Percentiles rank a stretch among this genome's conserved stretches.
Conservation (phyloP, 2,329 filamentous ascomycete genomes). For the Talaromyces sp. region DNA sequence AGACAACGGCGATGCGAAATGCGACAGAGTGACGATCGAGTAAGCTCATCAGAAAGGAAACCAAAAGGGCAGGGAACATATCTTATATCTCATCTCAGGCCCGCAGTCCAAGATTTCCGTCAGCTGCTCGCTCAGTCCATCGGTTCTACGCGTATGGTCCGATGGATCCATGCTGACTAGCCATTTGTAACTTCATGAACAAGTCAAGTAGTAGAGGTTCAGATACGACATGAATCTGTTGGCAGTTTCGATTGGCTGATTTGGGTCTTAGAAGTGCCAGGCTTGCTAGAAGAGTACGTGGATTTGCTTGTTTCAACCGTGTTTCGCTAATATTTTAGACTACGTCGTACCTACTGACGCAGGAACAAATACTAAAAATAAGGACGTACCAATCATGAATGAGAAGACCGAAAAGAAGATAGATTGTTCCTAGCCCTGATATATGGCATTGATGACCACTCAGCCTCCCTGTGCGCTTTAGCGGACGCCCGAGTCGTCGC, state of each 20-base stretch:
- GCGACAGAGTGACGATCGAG: background rate
- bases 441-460: background rate
- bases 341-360: background rate
- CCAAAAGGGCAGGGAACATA: background rate
- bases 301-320: slow-evolving; percentile 3
- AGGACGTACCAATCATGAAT: background rate
- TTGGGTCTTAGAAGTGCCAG: background rate
- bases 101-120: background rate
- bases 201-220: background rate
- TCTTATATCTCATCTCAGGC: background rate
- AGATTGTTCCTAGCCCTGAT: background rate
- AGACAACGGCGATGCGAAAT: background rate
- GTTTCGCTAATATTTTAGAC: slow-evolving; percentile 7
- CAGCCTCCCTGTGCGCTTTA: background rate
- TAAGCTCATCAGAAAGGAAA: background rate
- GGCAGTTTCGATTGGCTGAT: background rate
- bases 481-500: background rate
- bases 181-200: slow-evolving; percentile 3
- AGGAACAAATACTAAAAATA: slow-evolving; percentile 7
- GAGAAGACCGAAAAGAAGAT: background rate
- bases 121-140: background rate
- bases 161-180: slow-evolving; percentile 5
- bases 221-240: background rate
- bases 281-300: background rate
- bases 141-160: background rate